A percentile compares a stretch with the other conserved stretches of the same genome.
Conservation (phyloP, 371 early-diverging fungal genomes). For the Nematocida ausubeli region DNA sequence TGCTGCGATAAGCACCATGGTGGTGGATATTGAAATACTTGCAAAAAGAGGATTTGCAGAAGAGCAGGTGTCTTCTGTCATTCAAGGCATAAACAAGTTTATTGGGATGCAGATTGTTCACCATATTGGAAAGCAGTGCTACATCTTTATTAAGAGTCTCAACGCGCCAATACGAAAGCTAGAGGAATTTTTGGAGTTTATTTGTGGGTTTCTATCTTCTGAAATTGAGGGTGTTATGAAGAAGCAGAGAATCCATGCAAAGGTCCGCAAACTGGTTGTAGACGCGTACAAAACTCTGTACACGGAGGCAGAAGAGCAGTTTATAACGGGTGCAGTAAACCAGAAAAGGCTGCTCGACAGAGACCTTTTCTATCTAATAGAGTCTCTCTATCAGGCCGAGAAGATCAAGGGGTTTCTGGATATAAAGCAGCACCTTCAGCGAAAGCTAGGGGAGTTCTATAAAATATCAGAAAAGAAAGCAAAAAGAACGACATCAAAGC, state of each 20-base stretch:
- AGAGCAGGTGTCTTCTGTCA: not conserved
- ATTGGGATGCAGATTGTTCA: not conserved
- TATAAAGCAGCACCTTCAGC: not conserved
- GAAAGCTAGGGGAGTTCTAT: slow-evolving; percentile 1
- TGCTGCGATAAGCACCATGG: not conserved
- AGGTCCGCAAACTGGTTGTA: not conserved
- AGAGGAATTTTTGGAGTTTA: not conserved
- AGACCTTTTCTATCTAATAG: slow-evolving; percentile 3
- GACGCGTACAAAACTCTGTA: slow-evolving; percentile 20
- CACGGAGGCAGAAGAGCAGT: slow-evolving; percentile 36
- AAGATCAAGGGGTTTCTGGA: not conserved
- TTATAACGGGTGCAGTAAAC: slow-evolving; percentile 11
- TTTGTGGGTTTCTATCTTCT: not conserved
- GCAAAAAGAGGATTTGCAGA: slow-evolving; percentile 7
- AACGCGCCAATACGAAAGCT: slow-evolving; percentile 12
- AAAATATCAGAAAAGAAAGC: slow-evolving; percentile 20
- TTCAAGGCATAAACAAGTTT: not conserved
- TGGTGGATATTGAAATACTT: not conserved
- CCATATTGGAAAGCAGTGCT: slow-evolving; percentile 11
- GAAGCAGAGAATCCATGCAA: slow-evolving; percentile 1
- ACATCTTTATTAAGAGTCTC: slow-evolving; percentile 4
- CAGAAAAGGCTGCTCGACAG: slow-evolving; percentile 26
- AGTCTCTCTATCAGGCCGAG: not conserved
- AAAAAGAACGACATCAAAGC: not conserved
- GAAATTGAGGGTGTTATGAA: not conserved